phyloP scores from a whole-genome alignment of 306 rosid species.

The Vigna nakashimae region DNA sequence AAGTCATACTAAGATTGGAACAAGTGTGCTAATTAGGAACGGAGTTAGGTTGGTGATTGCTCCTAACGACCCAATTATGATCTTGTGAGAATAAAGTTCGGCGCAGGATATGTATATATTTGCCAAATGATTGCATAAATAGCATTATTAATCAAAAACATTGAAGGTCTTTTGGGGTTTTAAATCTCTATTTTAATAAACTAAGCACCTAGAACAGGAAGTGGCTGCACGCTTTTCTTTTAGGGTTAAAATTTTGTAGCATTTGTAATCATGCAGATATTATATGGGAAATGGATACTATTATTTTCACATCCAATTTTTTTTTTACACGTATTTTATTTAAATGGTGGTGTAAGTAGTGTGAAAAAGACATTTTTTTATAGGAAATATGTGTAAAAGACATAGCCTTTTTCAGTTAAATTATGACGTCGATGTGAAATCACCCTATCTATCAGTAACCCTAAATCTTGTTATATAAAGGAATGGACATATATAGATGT shows the following conservation, averaged over 20 bases:
- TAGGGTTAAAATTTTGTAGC: not conserved
- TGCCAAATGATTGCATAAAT: constrained; percentile 16
- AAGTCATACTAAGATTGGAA: constrained; percentile 27
- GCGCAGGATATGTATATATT: constrained; percentile 19
- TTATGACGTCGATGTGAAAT: not conserved
- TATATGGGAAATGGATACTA: not conserved
- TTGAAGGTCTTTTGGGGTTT: constrained; percentile 14
- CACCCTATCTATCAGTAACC: too few species aligned
- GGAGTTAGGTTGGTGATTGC: not conserved
- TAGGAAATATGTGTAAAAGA: not conserved
- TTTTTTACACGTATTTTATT: too few species aligned
- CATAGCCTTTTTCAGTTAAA: not conserved
- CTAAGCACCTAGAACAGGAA: not conserved
- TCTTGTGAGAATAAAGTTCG: constrained; percentile 7
- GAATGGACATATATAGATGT: not conserved
- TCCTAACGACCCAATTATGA: constrained; percentile 11
- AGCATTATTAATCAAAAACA: not conserved
- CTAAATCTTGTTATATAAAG: not conserved
- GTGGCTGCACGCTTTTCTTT: not conserved
- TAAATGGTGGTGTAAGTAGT: too few species aligned
- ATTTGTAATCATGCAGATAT: not conserved
- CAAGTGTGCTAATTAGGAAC: not conserved
- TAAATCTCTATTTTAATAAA: not conserved
- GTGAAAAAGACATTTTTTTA: too few species aligned
- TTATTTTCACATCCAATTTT: too few species aligned